Conservation (phyloP, 2,329 filamentous ascomycete species). For the Fonsecaea multimorphosa region DNA sequence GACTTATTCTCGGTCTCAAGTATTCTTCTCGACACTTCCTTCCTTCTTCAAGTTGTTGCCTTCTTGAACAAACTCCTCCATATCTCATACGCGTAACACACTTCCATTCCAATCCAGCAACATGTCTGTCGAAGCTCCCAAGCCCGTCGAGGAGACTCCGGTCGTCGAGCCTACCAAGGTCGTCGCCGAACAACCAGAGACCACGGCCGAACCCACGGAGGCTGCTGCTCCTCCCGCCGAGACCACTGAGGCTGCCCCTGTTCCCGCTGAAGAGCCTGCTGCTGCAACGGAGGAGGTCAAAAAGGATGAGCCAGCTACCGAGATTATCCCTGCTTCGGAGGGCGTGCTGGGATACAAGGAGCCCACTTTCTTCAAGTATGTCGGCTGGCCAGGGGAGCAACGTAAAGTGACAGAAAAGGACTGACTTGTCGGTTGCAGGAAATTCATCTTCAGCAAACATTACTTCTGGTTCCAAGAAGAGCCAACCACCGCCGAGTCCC, state of each 20-base stretch:
- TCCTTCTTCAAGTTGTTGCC: slow-evolving; percentile 43
- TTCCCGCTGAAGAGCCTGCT: slow-evolving; percentile 39
- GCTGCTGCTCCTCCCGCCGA: slow-evolving; percentile 37
- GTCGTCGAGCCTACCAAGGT: slow-evolving; percentile 43
- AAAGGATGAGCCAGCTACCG: slow-evolving; percentile 52
- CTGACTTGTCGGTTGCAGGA: slow-evolving; percentile 59
- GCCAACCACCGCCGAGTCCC: slow-evolving; percentile 73
- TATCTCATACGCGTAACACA: slow-evolving; percentile 36
- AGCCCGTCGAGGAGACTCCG: slow-evolving; percentile 68
- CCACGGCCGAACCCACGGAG: slow-evolving; percentile 37
- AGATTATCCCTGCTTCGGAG: slow-evolving; percentile 75
- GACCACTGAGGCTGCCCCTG: slow-evolving; percentile 36
- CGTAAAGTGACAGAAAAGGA: neutral
- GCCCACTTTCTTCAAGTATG: slow-evolving; percentile 88
- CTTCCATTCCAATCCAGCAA: slow-evolving; percentile 42
- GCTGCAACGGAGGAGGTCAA: slow-evolving; percentile 53
- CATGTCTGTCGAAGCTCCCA: slow-evolving; percentile 74
- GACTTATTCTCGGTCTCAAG: slow-evolving; percentile 32
- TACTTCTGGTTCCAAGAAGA: slow-evolving; percentile 87
- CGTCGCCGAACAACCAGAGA: slow-evolving; percentile 44
- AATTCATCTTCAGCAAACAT: slow-evolving; percentile 88
- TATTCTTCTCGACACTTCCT: slow-evolving; percentile 16
- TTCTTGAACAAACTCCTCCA: slow-evolving; percentile 44
- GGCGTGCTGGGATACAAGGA: slow-evolving; percentile 89
- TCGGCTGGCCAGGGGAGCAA: slow-evolving; percentile 38